phyloP scores from a whole-genome alignment of 805 yeast genomes.

The Saccharomycopsis sp. region DNA sequence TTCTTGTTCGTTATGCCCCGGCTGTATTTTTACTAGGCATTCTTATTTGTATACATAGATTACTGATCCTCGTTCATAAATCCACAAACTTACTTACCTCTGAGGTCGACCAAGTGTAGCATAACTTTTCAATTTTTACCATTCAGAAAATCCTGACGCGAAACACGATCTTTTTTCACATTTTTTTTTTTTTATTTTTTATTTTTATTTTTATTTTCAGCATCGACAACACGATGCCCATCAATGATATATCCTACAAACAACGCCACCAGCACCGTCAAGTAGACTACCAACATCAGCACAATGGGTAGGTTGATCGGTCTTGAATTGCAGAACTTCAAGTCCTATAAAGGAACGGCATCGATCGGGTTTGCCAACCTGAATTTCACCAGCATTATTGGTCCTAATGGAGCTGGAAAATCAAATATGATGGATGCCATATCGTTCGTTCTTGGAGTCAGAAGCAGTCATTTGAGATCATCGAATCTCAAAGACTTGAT shows the following conservation, averaged over 20 bases:
- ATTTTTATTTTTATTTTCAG: not conserved
- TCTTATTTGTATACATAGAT: not conserved
- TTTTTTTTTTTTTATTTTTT: too few relatives aligned
- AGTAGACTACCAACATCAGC: too few relatives aligned
- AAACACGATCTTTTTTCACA: not conserved
- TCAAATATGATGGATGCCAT: slow-evolving; percentile 97
- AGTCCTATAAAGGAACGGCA: slow-evolving; percentile 77
- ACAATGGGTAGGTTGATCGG: slow-evolving; percentile 79
- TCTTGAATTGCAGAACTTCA: slow-evolving; percentile 78
- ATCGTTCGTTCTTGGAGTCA: slow-evolving; percentile 85
- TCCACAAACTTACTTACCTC: too few relatives aligned
- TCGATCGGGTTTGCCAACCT: slow-evolving; percentile 78
- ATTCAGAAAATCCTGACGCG: not conserved
- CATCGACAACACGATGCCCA: not conserved
- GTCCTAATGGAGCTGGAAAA: slow-evolving; percentile 99
- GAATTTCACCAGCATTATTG: slow-evolving; percentile 83
- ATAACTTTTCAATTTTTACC: not conserved
- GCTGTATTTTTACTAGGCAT: too few relatives aligned
- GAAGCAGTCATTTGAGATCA: slow-evolving; percentile 71
- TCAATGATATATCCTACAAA: not conserved
- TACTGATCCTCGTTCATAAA: too few relatives aligned
- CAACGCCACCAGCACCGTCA: too few relatives aligned
- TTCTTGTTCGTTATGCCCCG: too few relatives aligned
- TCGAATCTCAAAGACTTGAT: slow-evolving; percentile 66
- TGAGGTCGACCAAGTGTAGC: too few relatives aligned